These are phyloP conservation scores for Myxozyma neotropica DNA, from an alignment of 805 yeast species.

Conservation along the genomic window DNA sequence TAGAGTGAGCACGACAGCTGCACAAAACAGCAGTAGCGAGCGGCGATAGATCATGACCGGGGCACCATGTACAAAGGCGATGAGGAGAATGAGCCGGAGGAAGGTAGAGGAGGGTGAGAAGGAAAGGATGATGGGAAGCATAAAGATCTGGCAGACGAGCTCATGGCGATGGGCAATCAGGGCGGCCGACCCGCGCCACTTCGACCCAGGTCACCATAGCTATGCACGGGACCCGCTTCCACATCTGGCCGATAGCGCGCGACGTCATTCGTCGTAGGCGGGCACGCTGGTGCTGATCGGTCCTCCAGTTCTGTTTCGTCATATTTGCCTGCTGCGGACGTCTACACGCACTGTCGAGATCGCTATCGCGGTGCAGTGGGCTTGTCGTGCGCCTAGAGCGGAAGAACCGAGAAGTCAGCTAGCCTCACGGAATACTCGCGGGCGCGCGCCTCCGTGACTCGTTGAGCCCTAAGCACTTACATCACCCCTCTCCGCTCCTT, in stretches of 20 bases:
- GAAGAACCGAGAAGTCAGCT: too few relatives aligned
- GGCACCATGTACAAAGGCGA: not conserved
- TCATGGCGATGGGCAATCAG: not conserved
- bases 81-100: not conserved
- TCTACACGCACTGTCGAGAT: too few relatives aligned
- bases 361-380: too few relatives aligned
- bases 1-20: constrained; percentile 16
- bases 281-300: too few relatives aligned
- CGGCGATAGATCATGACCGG: constrained; percentile 24
- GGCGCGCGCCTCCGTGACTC: not conserved
- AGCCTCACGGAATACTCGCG: not conserved
- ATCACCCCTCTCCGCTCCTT: too few relatives aligned
- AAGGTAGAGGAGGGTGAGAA: not conserved
- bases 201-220: not conserved
- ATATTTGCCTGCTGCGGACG: too few relatives aligned
- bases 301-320: too few relatives aligned
- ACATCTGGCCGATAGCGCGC: not conserved
- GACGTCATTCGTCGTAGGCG: too few relatives aligned
- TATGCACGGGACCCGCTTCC: constrained; percentile 7
- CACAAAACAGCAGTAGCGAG: constrained; percentile 7
- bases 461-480: too few relatives aligned
- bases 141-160: not conserved
- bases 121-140: not conserved
- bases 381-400: too few relatives aligned
- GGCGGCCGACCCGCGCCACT: constrained; percentile 9